A percentile compares a stretch with the other conserved stretches of the same genome.
These are phyloP conservation scores for Lagenaria siceraria DNA, from an alignment of 306 rosid genomes.

Conservation along the genomic window DNA sequence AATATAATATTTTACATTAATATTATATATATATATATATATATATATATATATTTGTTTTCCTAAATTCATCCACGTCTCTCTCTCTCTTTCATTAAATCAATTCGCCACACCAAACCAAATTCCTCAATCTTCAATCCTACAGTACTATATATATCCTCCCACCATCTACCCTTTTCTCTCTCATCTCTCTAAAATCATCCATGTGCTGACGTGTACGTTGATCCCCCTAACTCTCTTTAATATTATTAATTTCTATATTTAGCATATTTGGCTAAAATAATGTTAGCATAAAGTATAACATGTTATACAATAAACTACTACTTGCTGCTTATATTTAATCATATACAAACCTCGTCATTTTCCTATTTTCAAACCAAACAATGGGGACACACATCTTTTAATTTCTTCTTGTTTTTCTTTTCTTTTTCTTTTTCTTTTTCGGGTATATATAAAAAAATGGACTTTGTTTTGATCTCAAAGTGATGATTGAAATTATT, in stretches of 20 bases:
- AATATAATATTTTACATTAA: neutral
- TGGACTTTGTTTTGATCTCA: neutral
- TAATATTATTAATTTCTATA: neutral
- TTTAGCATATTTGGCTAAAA: neutral
- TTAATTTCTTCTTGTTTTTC: neutral
- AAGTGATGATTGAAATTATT: neutral
- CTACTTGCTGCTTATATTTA: neutral
- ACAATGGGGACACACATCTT: neutral
- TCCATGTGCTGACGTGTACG: neutral
- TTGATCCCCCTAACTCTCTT: neutral
- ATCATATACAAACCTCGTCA: neutral
- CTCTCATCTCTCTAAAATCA: neutral
- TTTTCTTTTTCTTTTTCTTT: too few relatives aligned
- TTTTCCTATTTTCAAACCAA: neutral
- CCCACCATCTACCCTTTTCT: neutral
- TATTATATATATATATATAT: neutral
- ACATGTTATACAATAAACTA: neutral
- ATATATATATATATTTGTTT: too few relatives aligned
- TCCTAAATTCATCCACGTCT: neutral
- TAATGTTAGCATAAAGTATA: neutral
- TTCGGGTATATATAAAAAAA: neutral
- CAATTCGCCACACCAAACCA: slow-evolving; percentile 3
- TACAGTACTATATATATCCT: neutral
- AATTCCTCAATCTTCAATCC: slow-evolving; percentile 2
- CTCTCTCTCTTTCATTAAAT: neutral